Conservation (phyloP, 768 basidiomycete genomes). For the Suillus spraguei region DNA sequence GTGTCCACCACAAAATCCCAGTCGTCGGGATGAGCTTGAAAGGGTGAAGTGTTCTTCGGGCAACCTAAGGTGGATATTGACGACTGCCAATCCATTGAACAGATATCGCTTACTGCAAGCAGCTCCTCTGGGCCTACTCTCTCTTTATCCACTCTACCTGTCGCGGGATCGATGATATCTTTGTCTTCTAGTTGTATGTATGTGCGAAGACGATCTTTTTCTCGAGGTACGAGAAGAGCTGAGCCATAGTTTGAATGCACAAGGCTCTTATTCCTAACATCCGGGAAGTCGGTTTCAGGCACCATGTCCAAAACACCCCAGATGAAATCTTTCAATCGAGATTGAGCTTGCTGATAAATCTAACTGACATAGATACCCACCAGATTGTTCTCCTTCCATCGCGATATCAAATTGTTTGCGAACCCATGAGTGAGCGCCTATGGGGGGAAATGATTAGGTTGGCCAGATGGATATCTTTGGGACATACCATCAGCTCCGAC, state of each 20-base stretch:
- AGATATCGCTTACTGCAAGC: constrained; percentile 32
- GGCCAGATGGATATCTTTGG: neutral
- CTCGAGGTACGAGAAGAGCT: constrained; percentile 54
- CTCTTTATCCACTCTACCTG: constrained; percentile 44
- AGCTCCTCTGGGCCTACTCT: constrained; percentile 41
- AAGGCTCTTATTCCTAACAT: constrained; percentile 48
- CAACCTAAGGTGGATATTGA: constrained; percentile 30
- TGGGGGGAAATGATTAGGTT: constrained; percentile 6
- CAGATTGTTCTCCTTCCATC: constrained; percentile 77
- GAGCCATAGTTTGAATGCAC: constrained; percentile 55
- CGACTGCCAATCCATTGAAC: constrained; percentile 3
- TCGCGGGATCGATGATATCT: constrained; percentile 37
- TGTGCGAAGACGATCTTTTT: constrained; percentile 47
- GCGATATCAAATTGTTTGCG: constrained; percentile 62
- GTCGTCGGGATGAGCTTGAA: constrained; percentile 36
- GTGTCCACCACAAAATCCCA: constrained; percentile 50
- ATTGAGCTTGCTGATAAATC: neutral
- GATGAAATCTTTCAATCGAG: constrained; percentile 32
- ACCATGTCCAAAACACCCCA: constrained; percentile 51
- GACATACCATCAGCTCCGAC: constrained; percentile 71
- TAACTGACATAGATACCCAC: constrained; percentile 22
- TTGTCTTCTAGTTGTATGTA: constrained; percentile 53
- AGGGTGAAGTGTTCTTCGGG: constrained; percentile 42
- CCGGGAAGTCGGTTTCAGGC: constrained; percentile 56
- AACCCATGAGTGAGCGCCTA: constrained; percentile 85